Conservation (phyloP, 495 filamentous ascomycete species). For the Bacidia rubella region DNA sequence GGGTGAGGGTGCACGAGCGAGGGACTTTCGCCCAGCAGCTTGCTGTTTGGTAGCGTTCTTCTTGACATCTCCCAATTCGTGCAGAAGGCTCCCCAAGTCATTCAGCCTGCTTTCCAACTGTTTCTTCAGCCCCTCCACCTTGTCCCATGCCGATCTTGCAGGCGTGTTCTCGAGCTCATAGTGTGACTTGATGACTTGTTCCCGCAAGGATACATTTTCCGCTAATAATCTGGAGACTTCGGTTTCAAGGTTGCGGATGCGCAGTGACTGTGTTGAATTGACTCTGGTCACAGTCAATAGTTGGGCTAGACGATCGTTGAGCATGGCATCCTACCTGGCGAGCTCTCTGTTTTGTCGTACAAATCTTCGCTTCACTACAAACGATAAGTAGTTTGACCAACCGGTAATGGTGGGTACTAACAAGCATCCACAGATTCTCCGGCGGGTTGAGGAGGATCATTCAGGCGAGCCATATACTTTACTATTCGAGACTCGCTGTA, state of each 20-base stretch:
- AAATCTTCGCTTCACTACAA: slow-evolving; percentile 69
- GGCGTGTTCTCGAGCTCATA: slow-evolving; percentile 43
- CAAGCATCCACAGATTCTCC: slow-evolving; percentile 67
- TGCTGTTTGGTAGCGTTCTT: slow-evolving; percentile 1
- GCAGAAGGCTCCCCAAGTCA: slow-evolving; percentile 52
- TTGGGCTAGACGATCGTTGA: neutral
- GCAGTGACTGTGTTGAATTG: slow-evolving; percentile 82
- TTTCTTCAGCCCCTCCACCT: slow-evolving; percentile 52
- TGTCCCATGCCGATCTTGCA: slow-evolving; percentile 39
- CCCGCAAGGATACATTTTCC: slow-evolving; percentile 76
- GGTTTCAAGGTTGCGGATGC: slow-evolving; percentile 75
- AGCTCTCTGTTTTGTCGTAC: slow-evolving; percentile 91
- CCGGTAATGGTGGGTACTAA: slow-evolving; percentile 34
- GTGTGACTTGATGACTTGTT: slow-evolving; percentile 61
- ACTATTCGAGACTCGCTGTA: neutral
- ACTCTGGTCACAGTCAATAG: slow-evolving; percentile 28
- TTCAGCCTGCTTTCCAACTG: slow-evolving; percentile 56
- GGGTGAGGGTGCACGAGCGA: slow-evolving; percentile 4
- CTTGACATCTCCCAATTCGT: slow-evolving; percentile 41
- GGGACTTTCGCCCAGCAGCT: slow-evolving; percentile 3
- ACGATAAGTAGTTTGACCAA: neutral
- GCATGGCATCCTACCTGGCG: slow-evolving; percentile 37
- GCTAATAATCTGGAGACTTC: slow-evolving; percentile 70
- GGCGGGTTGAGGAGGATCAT: slow-evolving; percentile 54
- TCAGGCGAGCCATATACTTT: slow-evolving; percentile 69